Evolutionary conservation across 2,329 filamentous ascomycete genomes (phyloP).

Genomic region (Botrytis deweyae): DNA sequence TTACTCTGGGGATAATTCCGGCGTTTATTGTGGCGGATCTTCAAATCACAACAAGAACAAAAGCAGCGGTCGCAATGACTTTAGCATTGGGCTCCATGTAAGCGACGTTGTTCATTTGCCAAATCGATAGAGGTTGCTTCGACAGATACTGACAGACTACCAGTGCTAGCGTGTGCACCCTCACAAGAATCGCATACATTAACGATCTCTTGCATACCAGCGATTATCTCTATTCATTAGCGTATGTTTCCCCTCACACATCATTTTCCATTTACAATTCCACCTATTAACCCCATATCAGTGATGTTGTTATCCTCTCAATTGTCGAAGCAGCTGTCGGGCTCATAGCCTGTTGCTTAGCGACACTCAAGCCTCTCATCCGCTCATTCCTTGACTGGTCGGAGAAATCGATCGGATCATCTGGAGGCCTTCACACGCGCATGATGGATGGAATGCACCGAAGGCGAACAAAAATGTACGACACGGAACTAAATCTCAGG

Average conservation of each 20-base stretch:
- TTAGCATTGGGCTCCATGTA: slow-evolving; percentile 42
- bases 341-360: slow-evolving; percentile 30
- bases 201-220: slow-evolving; percentile 24
- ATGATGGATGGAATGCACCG: not conserved
- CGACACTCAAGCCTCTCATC: slow-evolving; percentile 35
- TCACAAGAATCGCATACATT: slow-evolving; percentile 36
- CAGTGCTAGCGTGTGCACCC: slow-evolving; percentile 35
- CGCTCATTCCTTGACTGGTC: slow-evolving; percentile 28
- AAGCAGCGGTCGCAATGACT: slow-evolving; percentile 40
- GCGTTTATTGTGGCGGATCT: slow-evolving; percentile 44
- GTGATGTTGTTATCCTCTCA: slow-evolving; percentile 22
- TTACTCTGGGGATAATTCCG: slow-evolving; percentile 43
- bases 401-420: slow-evolving; percentile 4
- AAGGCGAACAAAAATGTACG: not conserved
- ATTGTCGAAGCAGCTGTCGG: slow-evolving; percentile 34
- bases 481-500: not conserved
- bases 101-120: slow-evolving; percentile 23
- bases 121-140: not conserved
- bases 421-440: not conserved
- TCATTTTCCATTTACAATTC: not conserved
- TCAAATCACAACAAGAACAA: slow-evolving; percentile 42
- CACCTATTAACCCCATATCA: not conserved
- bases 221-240: slow-evolving; percentile 35
- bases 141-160: slow-evolving; percentile 6
- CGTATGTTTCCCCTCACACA: slow-evolving; percentile 27